Evolutionary conservation across 1,284 basidiomycete genomes (phyloP).

Genomic region (Wolfiporia cocos): DNA sequence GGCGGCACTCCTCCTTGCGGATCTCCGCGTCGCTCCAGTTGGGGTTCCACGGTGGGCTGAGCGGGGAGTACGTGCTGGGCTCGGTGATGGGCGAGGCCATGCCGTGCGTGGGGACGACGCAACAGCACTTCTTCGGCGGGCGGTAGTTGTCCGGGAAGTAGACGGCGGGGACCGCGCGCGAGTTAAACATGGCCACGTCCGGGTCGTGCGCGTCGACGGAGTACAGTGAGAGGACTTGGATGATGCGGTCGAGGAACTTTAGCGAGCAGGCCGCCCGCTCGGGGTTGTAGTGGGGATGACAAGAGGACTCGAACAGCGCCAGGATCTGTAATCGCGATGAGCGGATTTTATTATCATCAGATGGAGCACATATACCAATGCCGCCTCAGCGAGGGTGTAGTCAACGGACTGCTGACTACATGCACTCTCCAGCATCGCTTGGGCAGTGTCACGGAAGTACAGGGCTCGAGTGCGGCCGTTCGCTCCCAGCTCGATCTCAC

Average conservation of each 20-base stretch:
- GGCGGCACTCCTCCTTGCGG: slow-evolving; percentile 59
- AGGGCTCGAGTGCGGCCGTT: slow-evolving; percentile 46
- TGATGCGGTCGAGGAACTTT: slow-evolving; percentile 54
- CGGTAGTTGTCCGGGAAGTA: slow-evolving; percentile 20
- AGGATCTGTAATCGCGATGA: slow-evolving; percentile 43
- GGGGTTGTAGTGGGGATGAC: slow-evolving; percentile 56
- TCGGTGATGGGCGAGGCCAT: slow-evolving; percentile 30
- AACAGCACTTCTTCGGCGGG: slow-evolving; percentile 39
- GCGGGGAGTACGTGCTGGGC: slow-evolving; percentile 38
- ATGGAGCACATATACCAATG: slow-evolving; percentile 46
- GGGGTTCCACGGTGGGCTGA: slow-evolving; percentile 54
- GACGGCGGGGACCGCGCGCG: slow-evolving; percentile 43
- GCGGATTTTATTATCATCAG: not conserved
- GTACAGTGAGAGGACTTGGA: slow-evolving; percentile 48
- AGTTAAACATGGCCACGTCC: slow-evolving; percentile 43
- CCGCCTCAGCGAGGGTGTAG: slow-evolving; percentile 61
- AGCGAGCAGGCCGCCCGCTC: slow-evolving; percentile 49
- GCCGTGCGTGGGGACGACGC: slow-evolving; percentile 35
- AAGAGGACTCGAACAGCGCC: slow-evolving; percentile 68
- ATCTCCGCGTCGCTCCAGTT: slow-evolving; percentile 47
- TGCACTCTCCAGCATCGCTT: slow-evolving; percentile 44
- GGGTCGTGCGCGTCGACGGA: slow-evolving; percentile 50
- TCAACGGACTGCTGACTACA: slow-evolving; percentile 50
- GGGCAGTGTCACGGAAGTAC: slow-evolving; percentile 48
- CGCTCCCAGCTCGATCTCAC: slow-evolving; percentile 50